Percentiles rank a stretch among this genome's conserved stretches.
phyloP scores from a whole-genome alignment of 192 early-diverging fungal genomes.

The Paraglomus brasilianum region DNA sequence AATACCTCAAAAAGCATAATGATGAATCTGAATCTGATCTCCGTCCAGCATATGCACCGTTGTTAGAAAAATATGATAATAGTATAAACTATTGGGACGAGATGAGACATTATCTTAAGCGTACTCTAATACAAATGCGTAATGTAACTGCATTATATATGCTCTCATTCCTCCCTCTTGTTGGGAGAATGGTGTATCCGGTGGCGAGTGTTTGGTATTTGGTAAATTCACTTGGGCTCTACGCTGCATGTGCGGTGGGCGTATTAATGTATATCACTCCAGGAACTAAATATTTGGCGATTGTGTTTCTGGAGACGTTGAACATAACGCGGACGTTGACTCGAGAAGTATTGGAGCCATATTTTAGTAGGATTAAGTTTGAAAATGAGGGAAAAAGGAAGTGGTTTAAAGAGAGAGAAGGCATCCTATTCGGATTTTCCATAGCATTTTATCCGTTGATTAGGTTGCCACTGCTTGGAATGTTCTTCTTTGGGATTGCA shows the following conservation, averaged over 20 bases:
- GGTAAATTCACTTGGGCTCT: slow-evolving; percentile 44
- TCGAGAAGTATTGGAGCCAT: slow-evolving; percentile 63
- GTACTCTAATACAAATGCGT: slow-evolving; percentile 46
- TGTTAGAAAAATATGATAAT: slow-evolving; percentile 35
- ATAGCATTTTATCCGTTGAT: slow-evolving; percentile 52
- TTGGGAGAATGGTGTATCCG: slow-evolving; percentile 55
- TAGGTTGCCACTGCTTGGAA: slow-evolving; percentile 53
- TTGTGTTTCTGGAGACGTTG: slow-evolving; percentile 49
- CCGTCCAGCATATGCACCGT: slow-evolving; percentile 41
- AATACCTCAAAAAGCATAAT: slow-evolving; percentile 39
- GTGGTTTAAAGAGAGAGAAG: slow-evolving; percentile 58
- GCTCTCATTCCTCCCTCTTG: slow-evolving; percentile 49
- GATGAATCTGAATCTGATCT: slow-evolving; percentile 31
- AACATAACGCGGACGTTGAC: slow-evolving; percentile 53
- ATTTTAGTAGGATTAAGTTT: slow-evolving; percentile 54
- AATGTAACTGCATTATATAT: slow-evolving; percentile 44
- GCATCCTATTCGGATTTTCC: slow-evolving; percentile 58
- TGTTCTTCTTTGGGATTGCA: slow-evolving; percentile 54
- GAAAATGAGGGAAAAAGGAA: slow-evolving; percentile 44
- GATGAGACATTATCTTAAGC: slow-evolving; percentile 47
- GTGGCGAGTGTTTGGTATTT: slow-evolving; percentile 50
- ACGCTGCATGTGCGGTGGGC: slow-evolving; percentile 39
- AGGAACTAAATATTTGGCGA: slow-evolving; percentile 39
- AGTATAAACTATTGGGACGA: slow-evolving; percentile 48
- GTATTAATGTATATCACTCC: slow-evolving; percentile 32